These are phyloP conservation scores for Alternaria brassicicola DNA, from an alignment of 2,329 filamentous ascomycete species.

Conservation along the genomic window DNA sequence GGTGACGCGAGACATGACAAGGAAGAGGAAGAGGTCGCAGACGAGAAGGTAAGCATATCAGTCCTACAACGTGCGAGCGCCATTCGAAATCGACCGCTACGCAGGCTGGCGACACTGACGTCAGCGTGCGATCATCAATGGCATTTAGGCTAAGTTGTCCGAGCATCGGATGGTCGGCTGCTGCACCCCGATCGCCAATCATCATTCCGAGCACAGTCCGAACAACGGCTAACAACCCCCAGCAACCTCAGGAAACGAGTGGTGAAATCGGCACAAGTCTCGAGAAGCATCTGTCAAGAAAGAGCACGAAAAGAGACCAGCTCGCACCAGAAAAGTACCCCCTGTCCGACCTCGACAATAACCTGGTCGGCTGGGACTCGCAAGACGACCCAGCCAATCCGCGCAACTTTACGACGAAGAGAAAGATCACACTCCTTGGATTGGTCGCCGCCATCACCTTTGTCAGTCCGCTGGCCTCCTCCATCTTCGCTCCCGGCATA, in stretches of 20 bases:
- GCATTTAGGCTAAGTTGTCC: background rate
- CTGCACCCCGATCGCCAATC: background rate
- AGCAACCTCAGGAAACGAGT: conserved; percentile 18
- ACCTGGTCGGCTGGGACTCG: conserved; percentile 45
- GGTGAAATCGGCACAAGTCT: conserved; percentile 34
- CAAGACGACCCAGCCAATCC: conserved; percentile 44
- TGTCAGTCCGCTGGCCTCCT: conserved; percentile 44
- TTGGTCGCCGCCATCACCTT: conserved; percentile 43
- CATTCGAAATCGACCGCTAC: background rate
- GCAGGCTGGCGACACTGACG: background rate
- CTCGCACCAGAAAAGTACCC: conserved; percentile 39
- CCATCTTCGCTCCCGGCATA: conserved; percentile 46
- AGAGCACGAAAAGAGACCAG: conserved; percentile 37
- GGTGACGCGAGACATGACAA: conserved; percentile 17
- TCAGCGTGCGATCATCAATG: background rate
- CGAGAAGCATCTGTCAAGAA: conserved; percentile 41
- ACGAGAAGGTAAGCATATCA: conserved; percentile 14
- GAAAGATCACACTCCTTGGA: conserved; percentile 38
- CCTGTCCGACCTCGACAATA: conserved; percentile 41
- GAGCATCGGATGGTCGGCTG: background rate
- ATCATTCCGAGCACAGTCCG: background rate
- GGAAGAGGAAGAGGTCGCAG: conserved; percentile 2
- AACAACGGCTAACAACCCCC: background rate
- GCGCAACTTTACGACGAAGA: conserved; percentile 37
- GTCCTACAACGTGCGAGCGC: background rate